phyloP scores from a whole-genome alignment of 2,329 filamentous ascomycete genomes.

The Bipolaris bicolor region DNA sequence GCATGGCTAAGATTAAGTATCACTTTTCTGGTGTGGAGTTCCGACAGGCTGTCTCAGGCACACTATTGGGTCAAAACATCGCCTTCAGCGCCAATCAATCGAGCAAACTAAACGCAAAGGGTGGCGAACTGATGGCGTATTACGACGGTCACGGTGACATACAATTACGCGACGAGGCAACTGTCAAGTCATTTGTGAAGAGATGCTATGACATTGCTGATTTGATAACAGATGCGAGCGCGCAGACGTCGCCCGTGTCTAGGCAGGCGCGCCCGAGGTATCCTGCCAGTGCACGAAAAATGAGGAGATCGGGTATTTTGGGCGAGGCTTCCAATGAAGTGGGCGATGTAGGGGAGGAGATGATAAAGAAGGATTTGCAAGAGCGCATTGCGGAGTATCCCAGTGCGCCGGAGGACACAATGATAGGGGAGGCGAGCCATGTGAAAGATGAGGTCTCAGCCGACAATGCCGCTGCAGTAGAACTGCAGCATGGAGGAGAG shows the following conservation, averaged over 20 bases:
- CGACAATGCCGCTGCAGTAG: not conserved
- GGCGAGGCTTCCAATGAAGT: not conserved
- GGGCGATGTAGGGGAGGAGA: not conserved
- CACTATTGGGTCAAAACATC: constrained; percentile 16
- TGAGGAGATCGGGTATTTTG: constrained; percentile 5
- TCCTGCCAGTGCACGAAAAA: constrained; percentile 22
- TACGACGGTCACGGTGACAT: constrained; percentile 10
- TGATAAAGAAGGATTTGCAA: not conserved
- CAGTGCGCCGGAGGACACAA: not conserved
- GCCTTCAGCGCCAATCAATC: constrained; percentile 34
- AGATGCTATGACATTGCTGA: constrained; percentile 29
- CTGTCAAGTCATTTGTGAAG: constrained; percentile 27
- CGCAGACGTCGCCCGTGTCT: constrained; percentile 19
- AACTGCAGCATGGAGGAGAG: not conserved
- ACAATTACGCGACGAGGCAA: constrained; percentile 10
- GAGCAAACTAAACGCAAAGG: constrained; percentile 37
- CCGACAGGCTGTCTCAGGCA: constrained; percentile 30
- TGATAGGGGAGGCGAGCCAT: not conserved
- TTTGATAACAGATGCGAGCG: constrained; percentile 27
- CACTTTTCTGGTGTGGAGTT: constrained; percentile 41
- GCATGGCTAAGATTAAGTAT: constrained; percentile 27
- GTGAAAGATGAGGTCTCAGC: not conserved
- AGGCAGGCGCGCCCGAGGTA: constrained; percentile 20
- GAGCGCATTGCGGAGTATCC: not conserved
- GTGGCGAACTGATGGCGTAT: constrained; percentile 27